These are phyloP conservation scores for Cercospora canescens DNA, from an alignment of 2,329 filamentous ascomycete genomes.

Conservation along the genomic window DNA sequence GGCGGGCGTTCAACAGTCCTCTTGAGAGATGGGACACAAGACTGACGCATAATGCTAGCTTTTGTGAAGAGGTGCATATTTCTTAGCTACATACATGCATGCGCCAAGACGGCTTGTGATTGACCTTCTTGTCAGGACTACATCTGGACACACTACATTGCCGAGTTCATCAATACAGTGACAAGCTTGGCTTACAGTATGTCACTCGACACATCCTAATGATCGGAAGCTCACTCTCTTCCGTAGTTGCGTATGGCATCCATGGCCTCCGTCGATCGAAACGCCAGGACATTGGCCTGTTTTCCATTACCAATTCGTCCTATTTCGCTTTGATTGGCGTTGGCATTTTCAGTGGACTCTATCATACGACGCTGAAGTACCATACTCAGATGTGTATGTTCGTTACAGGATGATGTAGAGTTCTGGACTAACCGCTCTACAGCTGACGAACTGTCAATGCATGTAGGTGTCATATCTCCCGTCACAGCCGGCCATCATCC, in stretches of 20 bases:
- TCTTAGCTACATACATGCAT: background rate
- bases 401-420: background rate
- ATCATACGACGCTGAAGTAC: slow-evolving; percentile 31
- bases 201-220: background rate
- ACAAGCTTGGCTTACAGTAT: slow-evolving; percentile 29
- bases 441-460: slow-evolving; percentile 32
- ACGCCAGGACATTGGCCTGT: slow-evolving; percentile 21
- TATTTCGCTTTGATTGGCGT: slow-evolving; percentile 31
- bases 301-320: slow-evolving; percentile 26
- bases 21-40: background rate
- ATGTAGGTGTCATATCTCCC: slow-evolving; percentile 8
- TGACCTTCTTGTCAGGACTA: slow-evolving; percentile 22
- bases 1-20: background rate
- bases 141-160: slow-evolving; percentile 26
- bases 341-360: slow-evolving; percentile 28
- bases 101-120: background rate
- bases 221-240: background rate
- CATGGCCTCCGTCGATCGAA: slow-evolving; percentile 29
- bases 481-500: background rate
- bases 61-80: slow-evolving; percentile 27
- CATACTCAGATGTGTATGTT: slow-evolving; percentile 29
- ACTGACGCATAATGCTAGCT: slow-evolving; percentile 42
- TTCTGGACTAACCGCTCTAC: background rate
- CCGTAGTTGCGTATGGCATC: slow-evolving; percentile 27
- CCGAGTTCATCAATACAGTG: slow-evolving; percentile 33